These are phyloP conservation scores for Cryptococcus jaspeensis DNA, from an alignment of 1,284 basidiomycete genomes.

Conservation along the genomic window DNA sequence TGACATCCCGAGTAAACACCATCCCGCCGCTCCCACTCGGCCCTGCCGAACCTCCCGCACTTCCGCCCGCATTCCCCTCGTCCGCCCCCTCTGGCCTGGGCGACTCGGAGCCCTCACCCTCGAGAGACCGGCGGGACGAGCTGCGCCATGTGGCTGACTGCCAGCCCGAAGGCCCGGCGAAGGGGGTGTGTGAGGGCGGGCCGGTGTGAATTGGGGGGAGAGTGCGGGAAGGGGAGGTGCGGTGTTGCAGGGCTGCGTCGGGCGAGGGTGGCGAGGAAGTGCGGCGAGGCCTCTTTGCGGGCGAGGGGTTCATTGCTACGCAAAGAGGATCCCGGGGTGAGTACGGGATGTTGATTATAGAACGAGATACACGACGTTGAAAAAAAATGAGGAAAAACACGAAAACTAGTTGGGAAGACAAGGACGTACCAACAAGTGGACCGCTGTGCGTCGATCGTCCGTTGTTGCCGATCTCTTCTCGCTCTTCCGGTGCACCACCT, in stretches of 20 bases:
- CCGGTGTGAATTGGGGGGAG: constrained; percentile 21
- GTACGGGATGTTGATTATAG: too few relatives aligned
- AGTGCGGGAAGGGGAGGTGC: constrained; percentile 17
- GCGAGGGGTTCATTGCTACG: constrained; percentile 19
- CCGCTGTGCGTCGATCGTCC: too few relatives aligned
- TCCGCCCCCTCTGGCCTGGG: constrained; percentile 19
- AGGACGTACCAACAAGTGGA: too few relatives aligned
- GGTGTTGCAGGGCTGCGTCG: constrained; percentile 6
- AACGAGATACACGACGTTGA: too few relatives aligned
- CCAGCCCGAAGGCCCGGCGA: constrained; percentile 17
- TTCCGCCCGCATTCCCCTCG: not conserved
- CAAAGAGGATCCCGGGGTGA: too few relatives aligned
- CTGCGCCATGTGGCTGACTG: constrained; percentile 11
- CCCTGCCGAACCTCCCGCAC: not conserved
- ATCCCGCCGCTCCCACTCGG: constrained; percentile 2
- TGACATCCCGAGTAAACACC: constrained; percentile 37
- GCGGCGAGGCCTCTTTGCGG: constrained; percentile 22
- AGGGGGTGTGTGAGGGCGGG: constrained; percentile 11
- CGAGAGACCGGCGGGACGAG: constrained; percentile 18
- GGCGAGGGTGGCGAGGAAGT: constrained; percentile 18
- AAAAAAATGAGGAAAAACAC: too few relatives aligned
- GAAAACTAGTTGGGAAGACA: too few relatives aligned
- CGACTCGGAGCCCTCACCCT: constrained; percentile 18
- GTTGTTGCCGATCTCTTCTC: too few relatives aligned
- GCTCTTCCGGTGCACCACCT: too few relatives aligned